A percentile compares a stretch with the other conserved stretches of the same genome.
Conservation (phyloP, 345 rosid species). For the Combretum micranthum region DNA sequence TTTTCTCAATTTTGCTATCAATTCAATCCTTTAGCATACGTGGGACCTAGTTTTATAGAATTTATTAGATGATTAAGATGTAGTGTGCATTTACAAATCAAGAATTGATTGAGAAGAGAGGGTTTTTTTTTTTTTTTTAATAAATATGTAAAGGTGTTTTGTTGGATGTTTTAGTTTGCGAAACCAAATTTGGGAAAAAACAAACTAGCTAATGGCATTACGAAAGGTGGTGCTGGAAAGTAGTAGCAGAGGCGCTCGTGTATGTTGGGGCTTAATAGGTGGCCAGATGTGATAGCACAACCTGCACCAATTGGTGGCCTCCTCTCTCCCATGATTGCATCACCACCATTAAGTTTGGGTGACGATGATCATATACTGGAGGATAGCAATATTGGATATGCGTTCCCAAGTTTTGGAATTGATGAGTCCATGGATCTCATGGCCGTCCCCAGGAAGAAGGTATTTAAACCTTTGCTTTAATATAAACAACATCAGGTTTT, state of each 20-base stretch:
- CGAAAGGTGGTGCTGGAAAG: constrained; percentile 38
- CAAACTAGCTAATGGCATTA: constrained; percentile 34
- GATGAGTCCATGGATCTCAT: constrained; percentile 79
- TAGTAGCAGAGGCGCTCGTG: constrained; percentile 19
- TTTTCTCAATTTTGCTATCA: no score
- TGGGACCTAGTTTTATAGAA: no score
- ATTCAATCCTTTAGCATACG: no score
- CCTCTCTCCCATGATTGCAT: neutral
- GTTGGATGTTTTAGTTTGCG: no score
- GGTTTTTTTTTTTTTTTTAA: no score
- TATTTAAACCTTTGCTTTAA: constrained; percentile 2
- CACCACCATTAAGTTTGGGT: constrained; percentile 22
- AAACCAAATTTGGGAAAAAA: no score
- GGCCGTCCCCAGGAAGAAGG: constrained; percentile 91
- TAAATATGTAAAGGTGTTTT: no score
- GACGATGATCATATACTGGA: constrained; percentile 34
- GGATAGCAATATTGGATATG: constrained; percentile 22
- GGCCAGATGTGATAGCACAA: constrained; percentile 31
- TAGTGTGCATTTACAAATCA: no score
- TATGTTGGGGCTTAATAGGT: constrained; percentile 23
- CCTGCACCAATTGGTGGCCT: constrained; percentile 18
- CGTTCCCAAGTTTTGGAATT: constrained; percentile 34
- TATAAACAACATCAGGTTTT: no score
- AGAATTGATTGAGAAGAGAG: no score
- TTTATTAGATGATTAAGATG: no score